Evolutionary conservation across 2,329 filamentous ascomycete species (phyloP).

Genomic region (Xylariomycetidae sp.): DNA sequence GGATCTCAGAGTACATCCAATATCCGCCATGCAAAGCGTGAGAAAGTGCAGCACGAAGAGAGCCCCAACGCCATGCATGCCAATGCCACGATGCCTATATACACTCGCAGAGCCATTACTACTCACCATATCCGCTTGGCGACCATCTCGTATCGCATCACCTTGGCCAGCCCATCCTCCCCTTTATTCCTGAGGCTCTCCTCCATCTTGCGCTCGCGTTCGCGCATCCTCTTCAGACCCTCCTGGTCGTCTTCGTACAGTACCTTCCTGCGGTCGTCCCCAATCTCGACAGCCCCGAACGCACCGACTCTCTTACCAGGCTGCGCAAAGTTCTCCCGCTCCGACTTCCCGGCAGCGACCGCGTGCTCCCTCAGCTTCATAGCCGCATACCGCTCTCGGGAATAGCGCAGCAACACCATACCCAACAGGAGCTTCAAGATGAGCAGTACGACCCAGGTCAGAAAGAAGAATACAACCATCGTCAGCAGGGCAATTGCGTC

Average conservation of each 20-base stretch:
- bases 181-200: constrained; percentile 51
- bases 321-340: constrained; percentile 57
- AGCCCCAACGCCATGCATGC: too few relatives aligned
- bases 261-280: constrained; percentile 79
- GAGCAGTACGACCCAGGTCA: constrained; percentile 78
- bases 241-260: constrained; percentile 84
- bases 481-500: constrained; percentile 71
- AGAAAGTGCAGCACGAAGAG: too few relatives aligned
- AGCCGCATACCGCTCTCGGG: constrained; percentile 69
- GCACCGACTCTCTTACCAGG: constrained; percentile 73
- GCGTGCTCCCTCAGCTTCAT: constrained; percentile 70
- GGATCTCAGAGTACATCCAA: too few relatives aligned
- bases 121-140: constrained; percentile 90
- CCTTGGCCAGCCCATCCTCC: constrained; percentile 51
- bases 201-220: constrained; percentile 59
- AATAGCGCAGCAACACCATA: constrained; percentile 78
- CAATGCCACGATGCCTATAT: too few relatives aligned
- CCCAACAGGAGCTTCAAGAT: constrained; percentile 82
- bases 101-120: background rate
- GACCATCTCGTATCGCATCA: constrained; percentile 85
- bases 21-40: too few relatives aligned
- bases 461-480: constrained; percentile 82
- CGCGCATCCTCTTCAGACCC: constrained; percentile 55
- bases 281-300: constrained; percentile 81
- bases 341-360: constrained; percentile 40